phyloP scores from a whole-genome alignment of 2,329 filamentous ascomycete species.

The Hymenotorrendiella dingleyae region DNA sequence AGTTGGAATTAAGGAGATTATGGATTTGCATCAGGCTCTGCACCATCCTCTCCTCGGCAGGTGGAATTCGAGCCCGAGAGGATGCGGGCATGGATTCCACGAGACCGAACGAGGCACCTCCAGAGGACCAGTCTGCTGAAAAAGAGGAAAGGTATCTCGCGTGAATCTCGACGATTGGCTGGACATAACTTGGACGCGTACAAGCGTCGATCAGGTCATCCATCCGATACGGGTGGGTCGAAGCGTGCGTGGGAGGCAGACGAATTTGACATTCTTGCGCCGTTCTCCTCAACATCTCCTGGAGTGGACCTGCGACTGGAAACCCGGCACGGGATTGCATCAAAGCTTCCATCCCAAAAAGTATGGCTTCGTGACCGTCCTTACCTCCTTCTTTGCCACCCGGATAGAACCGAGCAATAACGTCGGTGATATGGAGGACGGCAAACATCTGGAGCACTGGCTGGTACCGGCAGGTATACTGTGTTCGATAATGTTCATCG shows the following conservation, averaged over 20 bases:
- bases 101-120: slow-evolving; percentile 19
- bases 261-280: slow-evolving; percentile 22
- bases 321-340: slow-evolving; percentile 25
- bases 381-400: slow-evolving; percentile 18
- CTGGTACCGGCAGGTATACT: slow-evolving; percentile 29
- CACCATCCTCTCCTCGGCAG: slow-evolving; percentile 22
- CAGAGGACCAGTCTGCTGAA: slow-evolving; percentile 22
- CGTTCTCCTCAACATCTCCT: slow-evolving; percentile 27
- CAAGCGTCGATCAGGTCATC: slow-evolving; percentile 31
- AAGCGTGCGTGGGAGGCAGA: slow-evolving; percentile 13
- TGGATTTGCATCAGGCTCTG: slow-evolving; percentile 29
- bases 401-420: slow-evolving; percentile 28
- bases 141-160: slow-evolving; percentile 26
- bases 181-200: slow-evolving; percentile 26
- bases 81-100: slow-evolving; percentile 6
- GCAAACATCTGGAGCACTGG: slow-evolving; percentile 31
- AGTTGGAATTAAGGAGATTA: slow-evolving; percentile 27
- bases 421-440: slow-evolving; percentile 28
- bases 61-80: slow-evolving; percentile 10
- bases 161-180: slow-evolving; percentile 27
- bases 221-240: slow-evolving; percentile 17
- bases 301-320: slow-evolving; percentile 28
- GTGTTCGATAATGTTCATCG: slow-evolving; percentile 23
- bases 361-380: slow-evolving; percentile 25
- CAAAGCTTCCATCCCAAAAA: slow-evolving; percentile 26